These are phyloP conservation scores for Claviceps sp. DNA, from an alignment of 2,329 filamentous ascomycete genomes.

Conservation along the genomic window DNA sequence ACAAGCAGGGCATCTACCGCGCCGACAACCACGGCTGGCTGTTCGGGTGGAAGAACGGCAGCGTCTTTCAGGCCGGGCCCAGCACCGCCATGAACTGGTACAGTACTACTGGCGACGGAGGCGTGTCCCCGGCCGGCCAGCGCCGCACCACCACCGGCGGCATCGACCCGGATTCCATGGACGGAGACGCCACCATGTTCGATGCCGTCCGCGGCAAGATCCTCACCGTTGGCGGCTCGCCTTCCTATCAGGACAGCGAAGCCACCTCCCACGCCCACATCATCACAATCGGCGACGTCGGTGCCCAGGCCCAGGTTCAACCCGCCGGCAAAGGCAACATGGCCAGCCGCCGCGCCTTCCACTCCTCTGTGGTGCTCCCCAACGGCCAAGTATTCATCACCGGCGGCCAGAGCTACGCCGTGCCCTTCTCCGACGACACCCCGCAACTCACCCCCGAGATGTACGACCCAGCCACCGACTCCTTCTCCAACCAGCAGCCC, in stretches of 20 bases:
- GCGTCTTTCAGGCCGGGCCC: conserved; percentile 5
- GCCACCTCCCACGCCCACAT: conserved; percentile 33
- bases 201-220: conserved; percentile 45
- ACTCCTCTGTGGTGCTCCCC: conserved; percentile 33
- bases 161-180: conserved; percentile 35
- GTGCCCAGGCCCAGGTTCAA: conserved; percentile 7
- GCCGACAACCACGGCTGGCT: conserved; percentile 12
- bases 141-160: conserved; percentile 17
- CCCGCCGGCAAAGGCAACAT: conserved; percentile 14
- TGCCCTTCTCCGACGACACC: conserved; percentile 31
- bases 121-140: conserved; percentile 24
- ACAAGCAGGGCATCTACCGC: conserved; percentile 35
- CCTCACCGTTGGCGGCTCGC: conserved; percentile 35
- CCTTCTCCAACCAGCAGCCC: conserved; percentile 23
- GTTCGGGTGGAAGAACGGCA: conserved; percentile 16
- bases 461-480: conserved; percentile 28
- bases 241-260: conserved; percentile 28
- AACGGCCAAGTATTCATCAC: conserved; percentile 32
- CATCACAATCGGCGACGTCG: conserved; percentile 4
- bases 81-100: conserved; percentile 39
- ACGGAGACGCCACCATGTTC: conserved; percentile 42
- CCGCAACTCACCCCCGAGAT: conserved; percentile 30
- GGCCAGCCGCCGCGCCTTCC: conserved; percentile 26
- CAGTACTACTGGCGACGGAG: conserved; percentile 28
- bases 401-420: conserved; percentile 30